Evolutionary conservation across 106 monocot genomes (phyloP).

Genomic region (Platanthera guangdongensis): DNA sequence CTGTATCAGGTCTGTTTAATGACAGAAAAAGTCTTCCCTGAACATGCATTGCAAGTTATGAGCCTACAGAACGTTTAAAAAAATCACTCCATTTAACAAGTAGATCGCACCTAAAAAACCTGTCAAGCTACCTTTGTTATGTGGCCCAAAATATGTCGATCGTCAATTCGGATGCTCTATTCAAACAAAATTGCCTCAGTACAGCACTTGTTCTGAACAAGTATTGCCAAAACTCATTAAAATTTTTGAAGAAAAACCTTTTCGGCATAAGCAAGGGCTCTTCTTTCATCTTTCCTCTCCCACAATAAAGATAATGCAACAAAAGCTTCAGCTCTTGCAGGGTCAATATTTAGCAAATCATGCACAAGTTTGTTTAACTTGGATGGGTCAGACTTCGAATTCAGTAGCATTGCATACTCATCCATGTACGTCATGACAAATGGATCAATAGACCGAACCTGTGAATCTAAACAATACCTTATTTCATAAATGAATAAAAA

Average conservation of each 20-base stretch:
- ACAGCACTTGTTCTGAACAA: constrained; percentile 5
- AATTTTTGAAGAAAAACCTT: constrained; percentile 39
- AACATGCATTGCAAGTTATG: constrained; percentile 3
- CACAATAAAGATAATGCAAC: constrained; percentile 83
- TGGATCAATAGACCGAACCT: constrained; percentile 93
- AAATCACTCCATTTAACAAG: not conserved
- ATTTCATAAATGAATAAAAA: constrained; percentile 2
- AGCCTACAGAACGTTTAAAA: not conserved
- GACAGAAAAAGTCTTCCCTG: constrained; percentile 78
- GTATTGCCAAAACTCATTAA: not conserved
- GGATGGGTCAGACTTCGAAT: constrained; percentile 57
- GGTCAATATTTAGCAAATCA: constrained; percentile 85
- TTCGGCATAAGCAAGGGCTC: constrained; percentile 89
- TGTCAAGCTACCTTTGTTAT: constrained; percentile 72
- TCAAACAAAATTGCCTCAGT: constrained; percentile 12
- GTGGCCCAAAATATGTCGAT: constrained; percentile 76
- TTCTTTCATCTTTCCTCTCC: constrained; percentile 87
- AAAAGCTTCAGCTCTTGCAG: constrained; percentile 70
- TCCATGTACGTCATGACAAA: constrained; percentile 90
- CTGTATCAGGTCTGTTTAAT: constrained; percentile 73
- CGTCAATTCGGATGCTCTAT: constrained; percentile 89
- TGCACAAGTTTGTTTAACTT: constrained; percentile 91
- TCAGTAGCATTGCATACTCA: constrained; percentile 98
- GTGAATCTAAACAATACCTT: constrained; percentile 10
- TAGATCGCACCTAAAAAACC: not conserved